These are phyloP conservation scores for Suhomyces sp. DNA, from an alignment of 805 yeast species.

Conservation along the genomic window DNA sequence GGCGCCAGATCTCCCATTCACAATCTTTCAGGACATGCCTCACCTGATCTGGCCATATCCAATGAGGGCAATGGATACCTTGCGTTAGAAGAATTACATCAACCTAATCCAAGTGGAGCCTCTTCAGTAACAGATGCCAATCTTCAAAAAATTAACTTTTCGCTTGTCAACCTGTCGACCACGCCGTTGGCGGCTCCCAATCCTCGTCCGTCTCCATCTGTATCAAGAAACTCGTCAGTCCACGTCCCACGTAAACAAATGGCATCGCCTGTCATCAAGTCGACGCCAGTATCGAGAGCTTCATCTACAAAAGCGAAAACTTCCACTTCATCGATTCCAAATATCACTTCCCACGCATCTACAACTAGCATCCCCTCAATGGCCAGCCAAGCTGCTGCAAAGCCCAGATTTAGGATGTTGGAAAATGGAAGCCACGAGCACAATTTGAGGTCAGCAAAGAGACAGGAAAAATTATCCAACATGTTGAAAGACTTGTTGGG, in stretches of 20 bases:
- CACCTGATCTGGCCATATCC: constrained; percentile 9
- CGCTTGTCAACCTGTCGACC: constrained; percentile 1
- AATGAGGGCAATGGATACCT: constrained; percentile 3
- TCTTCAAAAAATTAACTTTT: constrained; percentile 10
- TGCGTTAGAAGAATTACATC: constrained; percentile 6
- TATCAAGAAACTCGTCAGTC: constrained; percentile 9
- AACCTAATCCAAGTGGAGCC: constrained; percentile 4
- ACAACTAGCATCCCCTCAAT: constrained; percentile 8
- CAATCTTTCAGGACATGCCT: constrained; percentile 4
- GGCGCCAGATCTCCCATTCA: constrained; percentile 1
- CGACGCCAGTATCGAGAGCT: constrained; percentile 17
- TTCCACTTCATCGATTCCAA: constrained; percentile 8
- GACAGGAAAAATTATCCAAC: constrained; percentile 72
- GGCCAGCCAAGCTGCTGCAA: constrained; percentile 10
- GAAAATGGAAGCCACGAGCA: constrained; percentile 83
- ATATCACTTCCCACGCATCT: constrained; percentile 11
- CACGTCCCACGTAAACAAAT: background rate
- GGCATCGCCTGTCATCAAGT: constrained; percentile 9
- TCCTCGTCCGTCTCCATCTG: constrained; percentile 7
- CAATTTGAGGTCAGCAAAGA: constrained; percentile 66
- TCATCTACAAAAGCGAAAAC: constrained; percentile 16
- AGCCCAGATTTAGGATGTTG: constrained; percentile 51
- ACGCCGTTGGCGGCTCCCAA: background rate
- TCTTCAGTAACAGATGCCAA: constrained; percentile 7
- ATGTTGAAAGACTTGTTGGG: constrained; percentile 78